Evolutionary conservation across 768 basidiomycete genomes (phyloP).

Genomic region (Tulasnella sp.): DNA sequence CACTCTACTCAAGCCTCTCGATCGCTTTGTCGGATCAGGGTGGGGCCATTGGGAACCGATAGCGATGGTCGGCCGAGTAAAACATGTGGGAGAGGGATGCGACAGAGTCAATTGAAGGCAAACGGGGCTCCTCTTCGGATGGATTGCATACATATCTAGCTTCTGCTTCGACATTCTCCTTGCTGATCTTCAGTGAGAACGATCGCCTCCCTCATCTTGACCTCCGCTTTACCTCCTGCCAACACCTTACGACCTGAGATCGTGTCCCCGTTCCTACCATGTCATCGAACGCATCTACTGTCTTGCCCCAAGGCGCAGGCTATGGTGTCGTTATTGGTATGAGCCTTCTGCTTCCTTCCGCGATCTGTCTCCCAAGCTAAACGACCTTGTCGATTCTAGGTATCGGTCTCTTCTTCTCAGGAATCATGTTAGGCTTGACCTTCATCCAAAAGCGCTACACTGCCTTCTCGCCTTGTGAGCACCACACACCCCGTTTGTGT

Average conservation of each 20-base stretch:
- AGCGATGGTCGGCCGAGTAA: too few relatives aligned
- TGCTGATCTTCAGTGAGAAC: too few relatives aligned
- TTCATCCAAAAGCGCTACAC: slow-evolving; percentile 80
- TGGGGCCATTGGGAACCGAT: too few relatives aligned
- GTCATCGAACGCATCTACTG: slow-evolving; percentile 12
- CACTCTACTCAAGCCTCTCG: too few relatives aligned
- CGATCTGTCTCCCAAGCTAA: neutral
- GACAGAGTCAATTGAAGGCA: too few relatives aligned
- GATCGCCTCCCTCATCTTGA: too few relatives aligned
- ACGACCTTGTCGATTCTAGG: slow-evolving; percentile 31
- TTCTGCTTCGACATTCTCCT: too few relatives aligned
- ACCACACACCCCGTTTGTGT: neutral
- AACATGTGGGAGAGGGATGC: too few relatives aligned
- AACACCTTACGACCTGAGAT: neutral
- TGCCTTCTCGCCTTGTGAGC: slow-evolving; percentile 50
- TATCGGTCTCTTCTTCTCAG: slow-evolving; percentile 81
- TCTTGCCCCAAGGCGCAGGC: slow-evolving; percentile 69
- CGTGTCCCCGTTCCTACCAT: neutral
- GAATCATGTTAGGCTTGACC: slow-evolving; percentile 67
- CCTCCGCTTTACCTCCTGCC: neutral
- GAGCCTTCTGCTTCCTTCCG: slow-evolving; percentile 12
- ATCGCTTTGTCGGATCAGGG: too few relatives aligned
- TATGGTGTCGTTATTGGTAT: slow-evolving; percentile 69
- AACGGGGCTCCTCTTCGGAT: too few relatives aligned
- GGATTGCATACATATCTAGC: too few relatives aligned